phyloP scores from a whole-genome alignment of 2,329 filamentous ascomycete genomes.

The Cercospora sp. region DNA sequence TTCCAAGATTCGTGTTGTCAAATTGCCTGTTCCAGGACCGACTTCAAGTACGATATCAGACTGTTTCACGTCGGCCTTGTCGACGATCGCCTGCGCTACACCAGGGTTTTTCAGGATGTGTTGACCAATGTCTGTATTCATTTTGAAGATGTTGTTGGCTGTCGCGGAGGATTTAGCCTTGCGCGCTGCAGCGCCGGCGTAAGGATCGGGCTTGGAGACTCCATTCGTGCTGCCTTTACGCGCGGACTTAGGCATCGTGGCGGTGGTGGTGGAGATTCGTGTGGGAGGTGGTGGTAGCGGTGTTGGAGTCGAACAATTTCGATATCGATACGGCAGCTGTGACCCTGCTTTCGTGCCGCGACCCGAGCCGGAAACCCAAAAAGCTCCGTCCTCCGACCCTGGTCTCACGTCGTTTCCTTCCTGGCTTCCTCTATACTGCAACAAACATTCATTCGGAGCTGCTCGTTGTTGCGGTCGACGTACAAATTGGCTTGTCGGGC shows the following conservation, averaged over 20 bases:
- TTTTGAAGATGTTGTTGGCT: slow-evolving; percentile 89
- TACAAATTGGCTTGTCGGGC: background rate
- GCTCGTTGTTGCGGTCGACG: background rate
- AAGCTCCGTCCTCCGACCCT: background rate
- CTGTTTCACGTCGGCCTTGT: slow-evolving; percentile 87
- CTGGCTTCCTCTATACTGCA: background rate
- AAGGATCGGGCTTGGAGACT: slow-evolving; percentile 45
- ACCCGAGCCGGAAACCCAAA: background rate
- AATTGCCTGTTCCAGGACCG: slow-evolving; percentile 83
- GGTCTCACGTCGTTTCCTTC: background rate
- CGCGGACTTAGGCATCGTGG: slow-evolving; percentile 47
- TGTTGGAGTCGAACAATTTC: background rate
- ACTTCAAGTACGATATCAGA: slow-evolving; percentile 89
- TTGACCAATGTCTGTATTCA: slow-evolving; percentile 87
- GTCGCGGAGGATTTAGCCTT: slow-evolving; percentile 47
- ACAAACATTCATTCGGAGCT: background rate
- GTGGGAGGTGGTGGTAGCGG: background rate
- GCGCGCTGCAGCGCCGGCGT: slow-evolving; percentile 44
- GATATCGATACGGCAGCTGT: slow-evolving; percentile 5
- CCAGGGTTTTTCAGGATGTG: slow-evolving; percentile 93
- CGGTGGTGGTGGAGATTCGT: background rate
- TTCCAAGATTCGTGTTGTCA: slow-evolving; percentile 86
- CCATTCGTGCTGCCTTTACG: slow-evolving; percentile 36
- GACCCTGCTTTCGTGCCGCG: background rate
- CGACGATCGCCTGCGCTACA: slow-evolving; percentile 76